A percentile compares a stretch with the other conserved stretches of the same genome.
These are phyloP conservation scores for Plectosphaerella sp. DNA, from an alignment of 2,329 filamentous ascomycete species.

Conservation along the genomic window DNA sequence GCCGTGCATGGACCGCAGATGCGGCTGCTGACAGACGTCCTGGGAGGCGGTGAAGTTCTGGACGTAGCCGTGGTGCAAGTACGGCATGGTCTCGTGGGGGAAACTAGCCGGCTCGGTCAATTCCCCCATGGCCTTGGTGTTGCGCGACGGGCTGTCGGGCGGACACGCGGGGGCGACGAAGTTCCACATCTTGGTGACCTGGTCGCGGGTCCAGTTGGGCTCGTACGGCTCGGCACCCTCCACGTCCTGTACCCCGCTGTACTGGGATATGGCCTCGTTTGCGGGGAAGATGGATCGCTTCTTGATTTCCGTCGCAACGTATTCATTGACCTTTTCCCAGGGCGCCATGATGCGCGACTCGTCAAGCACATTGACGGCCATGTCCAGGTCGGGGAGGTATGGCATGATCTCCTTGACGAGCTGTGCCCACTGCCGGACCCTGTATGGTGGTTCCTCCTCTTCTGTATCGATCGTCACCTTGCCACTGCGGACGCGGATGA, in stretches of 20 bases:
- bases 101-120: conserved; percentile 22
- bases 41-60: conserved; percentile 50
- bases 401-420: conserved; percentile 15
- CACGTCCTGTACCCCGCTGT: conserved; percentile 21
- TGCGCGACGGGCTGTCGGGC: conserved; percentile 41
- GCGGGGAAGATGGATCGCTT: conserved; percentile 30
- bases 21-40: conserved; percentile 52
- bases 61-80: conserved; percentile 40
- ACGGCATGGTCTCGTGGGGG: conserved; percentile 17
- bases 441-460: neutral
- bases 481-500: conserved; percentile 42
- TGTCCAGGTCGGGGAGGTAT: conserved; percentile 48
- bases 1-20: conserved; percentile 41
- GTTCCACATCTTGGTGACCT: conserved; percentile 38
- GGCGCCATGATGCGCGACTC: conserved; percentile 47
- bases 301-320: conserved; percentile 34
- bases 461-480: conserved; percentile 14
- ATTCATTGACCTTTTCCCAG: conserved; percentile 43
- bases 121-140: conserved; percentile 22
- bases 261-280: conserved; percentile 31
- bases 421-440: conserved; percentile 1
- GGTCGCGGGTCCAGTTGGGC: conserved; percentile 29
- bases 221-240: conserved; percentile 16
- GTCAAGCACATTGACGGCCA: conserved; percentile 48
- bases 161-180: conserved; percentile 43